A percentile compares a stretch with the other conserved stretches of the same genome.
Conservation (phyloP, 768 basidiomycete genomes). For the Tylopilus subfusipes region DNA sequence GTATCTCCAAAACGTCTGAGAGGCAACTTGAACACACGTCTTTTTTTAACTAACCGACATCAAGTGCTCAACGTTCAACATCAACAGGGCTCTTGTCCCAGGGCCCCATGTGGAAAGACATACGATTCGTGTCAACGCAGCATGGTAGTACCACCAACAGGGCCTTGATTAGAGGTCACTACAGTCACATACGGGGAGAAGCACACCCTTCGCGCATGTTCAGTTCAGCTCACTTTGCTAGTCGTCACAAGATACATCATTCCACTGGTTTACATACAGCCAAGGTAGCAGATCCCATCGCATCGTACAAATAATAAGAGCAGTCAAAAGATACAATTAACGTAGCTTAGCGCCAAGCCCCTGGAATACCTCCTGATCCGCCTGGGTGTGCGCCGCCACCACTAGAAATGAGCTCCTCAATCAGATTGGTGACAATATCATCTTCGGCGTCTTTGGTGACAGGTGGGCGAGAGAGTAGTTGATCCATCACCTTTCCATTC, state of each 20-base stretch:
- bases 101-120: too few species aligned
- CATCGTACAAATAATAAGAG: constrained; percentile 15
- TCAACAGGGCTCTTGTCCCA: too few species aligned
- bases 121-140: too few species aligned
- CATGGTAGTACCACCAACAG: too few species aligned
- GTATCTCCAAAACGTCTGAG: too few species aligned
- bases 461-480: constrained; percentile 41
- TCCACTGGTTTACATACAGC: neutral
- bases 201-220: too few species aligned
- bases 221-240: too few species aligned
- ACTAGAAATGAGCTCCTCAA: constrained; percentile 54
- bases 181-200: too few species aligned
- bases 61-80: neutral
- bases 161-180: too few species aligned
- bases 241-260: constrained; percentile 1
- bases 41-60: neutral
- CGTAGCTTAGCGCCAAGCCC: constrained; percentile 41
- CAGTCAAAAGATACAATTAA: neutral
- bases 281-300: neutral
- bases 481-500: constrained; percentile 45
- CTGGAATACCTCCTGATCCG: constrained; percentile 38
- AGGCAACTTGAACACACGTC: neutral
- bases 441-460: constrained; percentile 57
- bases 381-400: constrained; percentile 38
- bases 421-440: constrained; percentile 58